Base-by-base conservation (phyloP, 352 stramenopile species). In the Phytophthora nicotianae region DNA sequence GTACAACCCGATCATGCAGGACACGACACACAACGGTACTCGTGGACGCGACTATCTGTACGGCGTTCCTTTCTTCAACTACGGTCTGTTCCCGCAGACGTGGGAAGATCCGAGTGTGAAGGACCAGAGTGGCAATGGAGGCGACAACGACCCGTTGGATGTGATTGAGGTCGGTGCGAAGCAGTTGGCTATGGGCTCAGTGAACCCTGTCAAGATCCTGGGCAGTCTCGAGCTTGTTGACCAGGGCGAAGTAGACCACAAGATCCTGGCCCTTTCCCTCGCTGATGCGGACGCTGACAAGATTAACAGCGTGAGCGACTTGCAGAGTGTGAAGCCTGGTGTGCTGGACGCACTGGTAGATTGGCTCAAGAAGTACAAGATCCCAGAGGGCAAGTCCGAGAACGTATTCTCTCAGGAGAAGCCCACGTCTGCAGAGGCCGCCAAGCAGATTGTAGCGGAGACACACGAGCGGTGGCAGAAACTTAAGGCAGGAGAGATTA, bases 321-420 rank as follows among this genome's bases (percentile, higher is more conserved):
- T 99, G 24, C 86, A 98, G 67, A 69, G 68, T 32, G 66, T 97
- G 43, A 97, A 98, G 67, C 97, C 97, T 2, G 95, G 95, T 33
- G 86, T 93, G 17, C 66, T 98, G 19, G 90, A 91, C 19, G 70
- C 77, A 7, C 70, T 99, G 11, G 74, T 96, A 8, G 90, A 99
- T 70, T 99, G 97, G 97, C 80, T 99, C 33, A 98, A 98, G 62
- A 96, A 96, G 50, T 99, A 99, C 86, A 99, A 99, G 80, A 98
- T 98, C n/a, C 91, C 91, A 0, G 97, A 99, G 62, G 97, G 97
- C 51, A 99, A 99, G 76, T 74, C 81, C 7, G 87, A 93, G 58
- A 99, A 99, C 67, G 70, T 75, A 47, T 88, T 99, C 41, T 93
- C 90, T 2, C 90, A 95, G 49, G 70, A 96, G 42, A 65, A 65